Base-by-base conservation (phyloP, 352 stramenopile species). In the Phytophthora sp. region DNA sequence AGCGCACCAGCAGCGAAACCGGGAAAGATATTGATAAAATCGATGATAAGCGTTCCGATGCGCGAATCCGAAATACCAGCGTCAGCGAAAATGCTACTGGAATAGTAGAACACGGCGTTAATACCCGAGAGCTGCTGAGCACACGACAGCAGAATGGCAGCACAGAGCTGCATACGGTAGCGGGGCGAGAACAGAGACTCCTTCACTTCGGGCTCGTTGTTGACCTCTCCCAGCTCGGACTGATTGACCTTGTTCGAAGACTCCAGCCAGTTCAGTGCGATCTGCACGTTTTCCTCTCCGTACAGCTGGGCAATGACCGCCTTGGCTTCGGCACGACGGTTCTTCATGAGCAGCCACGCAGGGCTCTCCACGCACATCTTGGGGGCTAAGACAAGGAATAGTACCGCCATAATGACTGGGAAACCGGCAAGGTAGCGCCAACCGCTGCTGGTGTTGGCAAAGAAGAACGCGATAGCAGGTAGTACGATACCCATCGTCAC, bases 91-190 rank as follows among this genome's bases (percentile, higher is more conserved):
- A 84, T 74, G 54, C 77, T 80, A 54, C 84, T 69, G 12, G 84
- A 70, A 27, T 90, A 71, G 21, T 71, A 71, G 41, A 71, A 71
- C 11, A 71, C 63, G 1, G 63, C 63, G 24, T 71, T 71, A 52
- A 90, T 85, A 13, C 79, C 81, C 1, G 74, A 85, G 2, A 90
- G 61, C 44, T 88, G 81, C 61, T 86, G 77, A 7, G 69, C 53
- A 12, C 69, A 70, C 2, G 68, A 73, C 16, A 87, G 39, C 11
- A 66, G 41, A 9, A 82, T 63, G 0, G 74, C 78, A 9, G 76
- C 64, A 24, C 79, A 51, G 0, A 85, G 1, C 46, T 71, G 63
- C 31, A 15, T 36, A 6, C 24, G 66, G 52, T 84, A 79, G 8
- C 66, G 55, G 4, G 60, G 45, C 7, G 45, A 51, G 8, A 61